phyloP scores from a whole-genome alignment of 2,329 filamentous ascomycete genomes.

The Sodiomyces alkalinus region DNA sequence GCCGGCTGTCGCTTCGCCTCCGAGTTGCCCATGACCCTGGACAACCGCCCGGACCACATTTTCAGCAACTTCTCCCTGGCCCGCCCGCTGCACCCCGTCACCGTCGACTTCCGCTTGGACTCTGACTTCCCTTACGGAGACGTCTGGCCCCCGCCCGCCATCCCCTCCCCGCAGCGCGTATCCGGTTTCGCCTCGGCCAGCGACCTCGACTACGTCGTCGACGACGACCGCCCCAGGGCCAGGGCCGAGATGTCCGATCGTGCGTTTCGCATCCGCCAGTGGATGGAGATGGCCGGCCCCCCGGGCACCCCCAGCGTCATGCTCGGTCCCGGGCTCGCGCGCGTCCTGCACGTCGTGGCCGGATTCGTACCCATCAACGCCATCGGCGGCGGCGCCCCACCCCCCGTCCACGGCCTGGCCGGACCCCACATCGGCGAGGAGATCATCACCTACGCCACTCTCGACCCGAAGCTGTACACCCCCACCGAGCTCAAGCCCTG shows the following conservation, averaged over 20 bases:
- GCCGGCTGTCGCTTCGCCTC: conserved; percentile 24
- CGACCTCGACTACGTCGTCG: conserved; percentile 9
- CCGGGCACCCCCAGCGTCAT: conserved; percentile 11
- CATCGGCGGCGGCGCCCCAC: not conserved
- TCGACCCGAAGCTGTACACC: conserved; percentile 62
- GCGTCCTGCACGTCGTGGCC: conserved; percentile 9
- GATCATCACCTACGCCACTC: conserved; percentile 50
- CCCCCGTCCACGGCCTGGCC: conserved; percentile 1
- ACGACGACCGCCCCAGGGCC: conserved; percentile 25
- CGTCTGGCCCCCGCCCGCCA: conserved; percentile 62
- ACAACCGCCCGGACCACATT: conserved; percentile 30
- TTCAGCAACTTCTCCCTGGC: conserved; percentile 57
- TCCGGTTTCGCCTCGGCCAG: conserved; percentile 15
- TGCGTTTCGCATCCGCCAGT: conserved; percentile 60
- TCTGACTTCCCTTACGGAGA: conserved; percentile 27
- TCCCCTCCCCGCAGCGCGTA: conserved; percentile 48
- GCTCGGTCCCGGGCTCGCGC: conserved; percentile 14
- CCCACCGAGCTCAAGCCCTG: conserved; percentile 69
- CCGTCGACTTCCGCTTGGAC: conserved; percentile 15
- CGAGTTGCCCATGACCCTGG: conserved; percentile 37
- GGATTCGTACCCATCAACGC: conserved; percentile 4
- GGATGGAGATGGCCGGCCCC: conserved; percentile 49
- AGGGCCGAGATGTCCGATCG: conserved; percentile 49
- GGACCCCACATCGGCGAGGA: conserved; percentile 32
- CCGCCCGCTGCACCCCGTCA: conserved; percentile 25